Percentiles rank a stretch among this genome's conserved stretches.
Conservation (phyloP, 2,329 filamentous ascomycete genomes). For the Pseudocercospora fuligena region DNA sequence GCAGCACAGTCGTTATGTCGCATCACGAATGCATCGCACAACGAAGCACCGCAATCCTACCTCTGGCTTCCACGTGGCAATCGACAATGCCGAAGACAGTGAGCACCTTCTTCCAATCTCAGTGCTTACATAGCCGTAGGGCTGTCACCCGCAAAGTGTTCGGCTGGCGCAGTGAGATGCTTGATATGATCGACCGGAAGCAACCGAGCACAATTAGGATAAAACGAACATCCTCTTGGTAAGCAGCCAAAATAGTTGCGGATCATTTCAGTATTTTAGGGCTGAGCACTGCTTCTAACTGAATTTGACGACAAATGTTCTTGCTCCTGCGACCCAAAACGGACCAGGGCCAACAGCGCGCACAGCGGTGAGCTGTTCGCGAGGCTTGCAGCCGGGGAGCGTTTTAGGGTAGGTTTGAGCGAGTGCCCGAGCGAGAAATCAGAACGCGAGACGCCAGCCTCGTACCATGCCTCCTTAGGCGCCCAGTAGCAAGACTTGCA, state of each 20-base stretch:
- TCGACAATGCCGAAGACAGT: slow-evolving; percentile 7
- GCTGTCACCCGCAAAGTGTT: slow-evolving; percentile 8
- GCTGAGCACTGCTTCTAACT: neutral
- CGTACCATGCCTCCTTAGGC: slow-evolving; percentile 9
- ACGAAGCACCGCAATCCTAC: neutral
- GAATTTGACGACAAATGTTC: slow-evolving; percentile 4
- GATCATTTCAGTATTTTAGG: slow-evolving; percentile 7
- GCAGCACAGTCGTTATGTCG: neutral
- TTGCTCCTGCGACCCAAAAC: slow-evolving; percentile 7
- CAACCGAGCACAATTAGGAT: slow-evolving; percentile 8
- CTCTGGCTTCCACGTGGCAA: slow-evolving; percentile 11
- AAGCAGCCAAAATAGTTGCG: slow-evolving; percentile 6
- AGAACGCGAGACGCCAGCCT: slow-evolving; percentile 12
- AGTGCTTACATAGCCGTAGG: slow-evolving; percentile 9
- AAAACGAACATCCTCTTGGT: slow-evolving; percentile 2
- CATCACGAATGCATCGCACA: neutral
- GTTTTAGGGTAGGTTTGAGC: slow-evolving; percentile 8
- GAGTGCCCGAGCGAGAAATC: slow-evolving; percentile 2
- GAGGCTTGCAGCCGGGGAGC: slow-evolving; percentile 14
- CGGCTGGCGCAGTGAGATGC: slow-evolving; percentile 8
- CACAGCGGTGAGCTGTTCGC: slow-evolving; percentile 12
- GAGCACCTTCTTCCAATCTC: slow-evolving; percentile 13
- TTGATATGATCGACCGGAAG: slow-evolving; percentile 13
- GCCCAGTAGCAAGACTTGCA: slow-evolving; percentile 3
- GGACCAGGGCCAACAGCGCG: neutral